Base-by-base conservation (phyloP, 352 stramenopile genomes). In the Phytophthora citrophthora region DNA sequence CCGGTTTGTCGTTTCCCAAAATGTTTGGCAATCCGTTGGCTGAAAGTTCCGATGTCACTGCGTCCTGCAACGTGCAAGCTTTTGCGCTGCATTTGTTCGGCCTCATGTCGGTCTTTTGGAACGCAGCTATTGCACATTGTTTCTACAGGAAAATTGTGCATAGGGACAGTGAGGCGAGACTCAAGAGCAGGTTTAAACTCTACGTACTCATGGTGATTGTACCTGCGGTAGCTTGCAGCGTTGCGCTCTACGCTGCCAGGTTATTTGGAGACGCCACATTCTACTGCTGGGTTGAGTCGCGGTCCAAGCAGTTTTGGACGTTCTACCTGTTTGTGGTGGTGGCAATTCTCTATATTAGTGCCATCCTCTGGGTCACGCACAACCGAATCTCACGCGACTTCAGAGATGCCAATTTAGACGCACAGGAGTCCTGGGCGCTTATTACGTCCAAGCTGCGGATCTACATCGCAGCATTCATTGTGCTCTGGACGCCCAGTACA, bases 271-370 rank as follows among this genome's bases (percentile, higher is more conserved):
- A 82, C 52, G 80, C 85, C 31, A 83, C 72, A 23, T 94, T 91
- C 61, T 94, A 90, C 71, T 95, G 87, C 79, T 94, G 83, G 85
- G 64, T 94, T 16, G 41, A 47, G 39, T 75, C 86, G 38, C 65
- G 55, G 24, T 60, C 64, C 36, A 74, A 77, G 59, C 76, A 89
- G 49, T 71, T 91, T 27, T 70, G 85, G 44, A 62, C 64, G 11
- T 77, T 90, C 47, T 95, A 93, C 70, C 54, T 83, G 24, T 90
- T 83, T 50, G 81, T 93, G 15, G 36, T 89, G 15, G 13, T 81
- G 29, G 76, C 83, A 8, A 86, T 89, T 59, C 38, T 88, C 40
- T 88, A 93, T 64, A 76, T 94, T 44, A 83, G 72, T 48, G 67
- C 81, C 51, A 85, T 90, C 32, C 77, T 93, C 34, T 77, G 86